Evolutionary conservation across 1,139 yeast species (phyloP).

Genomic region (Kurtzmaniella natalensis): DNA sequence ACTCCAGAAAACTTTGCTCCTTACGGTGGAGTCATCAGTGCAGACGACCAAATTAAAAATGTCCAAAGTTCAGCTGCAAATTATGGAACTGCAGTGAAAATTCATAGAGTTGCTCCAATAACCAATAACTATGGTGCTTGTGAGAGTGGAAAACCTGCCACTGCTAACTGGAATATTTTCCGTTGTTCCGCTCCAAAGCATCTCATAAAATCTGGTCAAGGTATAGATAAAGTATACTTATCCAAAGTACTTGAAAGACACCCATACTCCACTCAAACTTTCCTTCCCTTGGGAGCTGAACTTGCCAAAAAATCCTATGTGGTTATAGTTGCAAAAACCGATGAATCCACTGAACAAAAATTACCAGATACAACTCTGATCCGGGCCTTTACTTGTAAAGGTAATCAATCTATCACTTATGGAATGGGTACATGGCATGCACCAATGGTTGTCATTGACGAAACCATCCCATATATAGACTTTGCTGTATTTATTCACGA

Average conservation of each 20-base stretch:
- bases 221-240: slow-evolving; percentile 40
- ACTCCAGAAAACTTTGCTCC: slow-evolving; percentile 41
- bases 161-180: slow-evolving; percentile 79
- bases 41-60: slow-evolving; percentile 38
- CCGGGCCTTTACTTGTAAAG: slow-evolving; percentile 69
- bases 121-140: slow-evolving; percentile 46
- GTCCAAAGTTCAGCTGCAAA: slow-evolving; percentile 54
- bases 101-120: slow-evolving; percentile 68
- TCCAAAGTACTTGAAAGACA: slow-evolving; percentile 83
- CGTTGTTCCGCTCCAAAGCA: slow-evolving; percentile 74
- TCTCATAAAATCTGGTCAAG: slow-evolving; percentile 32
- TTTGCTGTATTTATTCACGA: slow-evolving; percentile 86
- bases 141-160: slow-evolving; percentile 42
- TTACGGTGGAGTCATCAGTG: slow-evolving; percentile 45
- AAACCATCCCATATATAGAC: slow-evolving; percentile 51
- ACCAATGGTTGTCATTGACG: slow-evolving; percentile 80
- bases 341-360: slow-evolving; percentile 24
- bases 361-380: slow-evolving; percentile 60
- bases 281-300: slow-evolving; percentile 78
- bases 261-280: slow-evolving; percentile 87
- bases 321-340: slow-evolving; percentile 74
- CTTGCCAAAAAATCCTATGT: slow-evolving; percentile 51
- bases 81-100: slow-evolving; percentile 88
- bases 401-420: slow-evolving; percentile 87
- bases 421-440: slow-evolving; percentile 77